phyloP scores from a whole-genome alignment of 129 eudicot species.

The Flaveria ramosissima region DNA sequence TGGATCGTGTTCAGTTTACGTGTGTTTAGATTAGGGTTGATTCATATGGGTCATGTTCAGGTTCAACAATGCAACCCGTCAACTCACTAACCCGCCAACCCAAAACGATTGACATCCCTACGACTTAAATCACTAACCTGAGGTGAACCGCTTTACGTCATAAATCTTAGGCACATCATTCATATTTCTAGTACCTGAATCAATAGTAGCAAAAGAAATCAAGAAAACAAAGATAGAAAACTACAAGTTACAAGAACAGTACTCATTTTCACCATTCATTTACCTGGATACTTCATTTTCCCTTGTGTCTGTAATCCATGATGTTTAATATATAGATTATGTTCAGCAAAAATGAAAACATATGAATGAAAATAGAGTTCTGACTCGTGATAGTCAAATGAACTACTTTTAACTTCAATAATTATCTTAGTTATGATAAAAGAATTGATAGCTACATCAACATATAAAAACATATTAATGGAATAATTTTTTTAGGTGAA shows the following conservation, averaged over 20 bases:
- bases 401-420: constrained; percentile 8
- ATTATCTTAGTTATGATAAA: not conserved
- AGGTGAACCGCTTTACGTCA: not conserved
- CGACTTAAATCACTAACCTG: constrained; percentile 13
- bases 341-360: not conserved
- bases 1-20: not conserved
- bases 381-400: not conserved
- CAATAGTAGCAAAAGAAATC: not conserved
- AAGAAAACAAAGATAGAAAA: not conserved
- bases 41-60: not conserved
- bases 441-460: constrained; percentile 18
- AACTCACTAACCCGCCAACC: not conserved
- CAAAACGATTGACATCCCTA: not conserved
- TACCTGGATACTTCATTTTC: constrained; percentile 10
- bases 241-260: not conserved
- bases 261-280: not conserved
- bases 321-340: constrained; percentile 19
- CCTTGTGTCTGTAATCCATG: not conserved
- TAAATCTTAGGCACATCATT: not conserved
- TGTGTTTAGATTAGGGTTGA: not conserved
- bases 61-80: not conserved
- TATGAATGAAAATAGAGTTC: not conserved
- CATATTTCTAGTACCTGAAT: constrained; percentile 28
- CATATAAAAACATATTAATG: not conserved
- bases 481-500: not conserved